phyloP scores from a whole-genome alignment of 2,329 filamentous ascomycete species.

The Monosporascus sp. region DNA sequence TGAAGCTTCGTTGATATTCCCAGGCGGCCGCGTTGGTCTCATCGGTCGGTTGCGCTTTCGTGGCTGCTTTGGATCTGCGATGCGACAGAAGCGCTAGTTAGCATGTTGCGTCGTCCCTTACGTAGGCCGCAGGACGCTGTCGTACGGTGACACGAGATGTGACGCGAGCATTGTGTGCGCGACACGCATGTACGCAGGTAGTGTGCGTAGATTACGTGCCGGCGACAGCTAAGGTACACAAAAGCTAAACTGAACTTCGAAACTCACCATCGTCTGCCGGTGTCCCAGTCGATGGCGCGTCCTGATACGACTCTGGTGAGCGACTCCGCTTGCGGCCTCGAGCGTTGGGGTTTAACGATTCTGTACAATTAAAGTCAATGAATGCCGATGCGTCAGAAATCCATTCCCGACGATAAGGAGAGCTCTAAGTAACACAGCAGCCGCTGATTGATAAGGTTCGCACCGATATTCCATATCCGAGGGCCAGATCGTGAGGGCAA shows the following conservation, averaged over 20 bases:
- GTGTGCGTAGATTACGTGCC: background rate
- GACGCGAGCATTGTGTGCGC: slow-evolving; percentile 15
- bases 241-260: slow-evolving; percentile 25
- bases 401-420: no score
- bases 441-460: no score
- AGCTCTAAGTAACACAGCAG: no score
- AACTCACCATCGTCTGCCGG: slow-evolving; percentile 72
- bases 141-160: slow-evolving; percentile 22
- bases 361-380: slow-evolving; percentile 30
- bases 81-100: slow-evolving; percentile 19
- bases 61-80: slow-evolving; percentile 42
- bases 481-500: no score
- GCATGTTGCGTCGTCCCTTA: slow-evolving; percentile 14
- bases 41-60: slow-evolving; percentile 59
- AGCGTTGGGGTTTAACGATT: slow-evolving; percentile 46
- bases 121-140: slow-evolving; percentile 25
- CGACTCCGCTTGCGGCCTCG: slow-evolving; percentile 76
- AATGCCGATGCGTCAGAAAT: background rate
- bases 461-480: no score
- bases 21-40: slow-evolving; percentile 47
- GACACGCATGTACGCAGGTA: background rate
- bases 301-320: slow-evolving; percentile 63
- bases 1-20: slow-evolving; percentile 51
- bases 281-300: slow-evolving; percentile 45
- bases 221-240: slow-evolving; percentile 23